Percentiles rank a stretch among this genome's conserved stretches.
Conservation (phyloP, 192 early-diverging fungal species). For the Ramicandelaber brevisporus region DNA sequence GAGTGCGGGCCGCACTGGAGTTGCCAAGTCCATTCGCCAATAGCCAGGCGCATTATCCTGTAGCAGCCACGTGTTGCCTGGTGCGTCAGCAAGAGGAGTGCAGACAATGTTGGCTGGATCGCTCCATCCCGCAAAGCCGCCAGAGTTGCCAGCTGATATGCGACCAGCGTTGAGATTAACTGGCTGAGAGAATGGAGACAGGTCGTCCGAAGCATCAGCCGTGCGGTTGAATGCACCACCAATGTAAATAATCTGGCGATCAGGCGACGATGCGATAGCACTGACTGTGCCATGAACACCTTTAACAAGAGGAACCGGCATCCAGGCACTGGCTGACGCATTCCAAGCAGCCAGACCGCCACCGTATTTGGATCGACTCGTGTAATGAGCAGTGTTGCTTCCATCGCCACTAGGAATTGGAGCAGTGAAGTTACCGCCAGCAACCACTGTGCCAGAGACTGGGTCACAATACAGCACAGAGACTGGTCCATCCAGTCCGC, state of each 20-base stretch:
- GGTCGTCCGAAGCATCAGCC: constrained; percentile 25
- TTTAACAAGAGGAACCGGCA: constrained; percentile 27
- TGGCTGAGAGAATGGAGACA: constrained; percentile 18
- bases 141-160: constrained; percentile 24
- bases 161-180: constrained; percentile 15
- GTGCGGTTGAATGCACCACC: constrained; percentile 42
- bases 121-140: constrained; percentile 7
- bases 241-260: constrained; percentile 25
- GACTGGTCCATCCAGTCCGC: constrained; percentile 15
- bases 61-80: constrained; percentile 36
- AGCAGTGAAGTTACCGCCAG: constrained; percentile 19
- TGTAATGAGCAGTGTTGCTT: constrained; percentile 7
- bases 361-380: constrained; percentile 7
- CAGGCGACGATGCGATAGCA: constrained; percentile 19
- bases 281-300: constrained; percentile 41
- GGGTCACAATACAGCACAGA: constrained; percentile 17
- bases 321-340: constrained; percentile 17
- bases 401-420: constrained; percentile 5
- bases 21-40: constrained; percentile 28
- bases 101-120: constrained; percentile 24
- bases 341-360: constrained; percentile 10
- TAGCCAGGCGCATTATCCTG: constrained; percentile 37
- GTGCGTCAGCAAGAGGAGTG: constrained; percentile 4
- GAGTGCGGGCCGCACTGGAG: constrained; percentile 25
- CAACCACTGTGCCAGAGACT: constrained; percentile 10